Evolutionary conservation across 169 alveolate species (phyloP), one percentile per base, ranked within the genome.

Genomic region (Cryptosporidium sp.): DNA sequence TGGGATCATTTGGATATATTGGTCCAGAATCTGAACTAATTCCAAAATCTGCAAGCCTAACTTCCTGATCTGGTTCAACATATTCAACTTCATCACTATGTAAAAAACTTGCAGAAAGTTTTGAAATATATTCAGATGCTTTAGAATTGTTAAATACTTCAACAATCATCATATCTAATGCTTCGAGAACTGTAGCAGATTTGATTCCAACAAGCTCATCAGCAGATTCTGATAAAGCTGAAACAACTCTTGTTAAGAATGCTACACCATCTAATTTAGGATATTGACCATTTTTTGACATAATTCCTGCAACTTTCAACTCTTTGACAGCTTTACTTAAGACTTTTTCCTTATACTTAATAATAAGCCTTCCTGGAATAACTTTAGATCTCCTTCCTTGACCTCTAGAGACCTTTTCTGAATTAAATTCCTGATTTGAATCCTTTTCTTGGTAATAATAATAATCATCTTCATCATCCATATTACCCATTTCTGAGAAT

Each of bases 271-370:
- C 89, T 33, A 44, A 26, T 48, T 37, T 80, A 7, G 89, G 89
- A 39, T 80, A 80, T 53, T 80, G 89, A 26, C 89, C 89, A 39
- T 80, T 80, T 39, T 65, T 80, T 61, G 89, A 80, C 89, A 80
- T 80, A n/a, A 80, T 80, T 10, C 89, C 89, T 37, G 68, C 75
- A 18, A 80, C 39, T 16, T 67, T 80, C 21, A 80, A 48, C 75
- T 80, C 89, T 26, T 62, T 80, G 2, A 80, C 89, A 12, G 89
- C 89, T n/a, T 44, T 60, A 31, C 89, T 80, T 14, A 80, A 65
- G 7, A 80, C 75, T 37, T 80, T 80, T 23, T 80, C 89, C 48
- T 65, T 80, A 52, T 80, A 80, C 69, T 80, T 80, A 14, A 80
- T 31, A 35, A 80, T 80, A n/a, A 80, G 21, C 26, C 89, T 61